Base-by-base conservation (phyloP, 2,329 filamentous ascomycete genomes). In the Coleophoma eucalyptorum region DNA sequence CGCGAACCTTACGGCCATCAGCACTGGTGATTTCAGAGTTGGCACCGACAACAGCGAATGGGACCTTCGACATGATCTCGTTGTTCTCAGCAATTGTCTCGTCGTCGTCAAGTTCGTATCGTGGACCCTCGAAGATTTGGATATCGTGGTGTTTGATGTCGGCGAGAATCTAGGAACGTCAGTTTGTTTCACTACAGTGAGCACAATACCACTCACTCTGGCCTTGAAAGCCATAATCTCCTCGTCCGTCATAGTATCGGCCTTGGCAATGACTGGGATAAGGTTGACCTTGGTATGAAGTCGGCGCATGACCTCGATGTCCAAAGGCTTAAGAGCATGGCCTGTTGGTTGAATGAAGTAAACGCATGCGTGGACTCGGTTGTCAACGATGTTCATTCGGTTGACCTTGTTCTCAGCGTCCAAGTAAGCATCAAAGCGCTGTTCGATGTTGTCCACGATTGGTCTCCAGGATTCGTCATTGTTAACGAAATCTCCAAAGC, bases 351-450 rank as follows among this genome's bases (percentile, higher is more conserved):
- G 93, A 65, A 99, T 97, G 79, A 99, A 99, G 84, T 97, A 99
- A 57, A 99, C 94, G 66, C 95, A 97, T 50, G 94, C 94, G 67
- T 99, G 94, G 58, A 99, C 95, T 65, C 94, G 89, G 81, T 97
- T 99, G 77, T 99, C 94, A 57, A 99, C 88, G 72, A 97, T 97
- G 82, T 99, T 99, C 86, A 97, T 96, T 66, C 94, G 90, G 81
- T 99, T 99, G 71, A 99, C 91, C 84, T 97, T 99, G 85, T 99
- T 99, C 83, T 99, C 94, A 43, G 94, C 93, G 74, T 99, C 94
- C 53, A 99, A 81, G 73, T 97, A 99, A 49, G 94, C 92, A 73
- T 99, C 94, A 68, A 94, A 99, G 62, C 94, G 89, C 81, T 96
- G 91, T 80, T 99, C 94, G 66, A 99, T 97, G 80, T 97, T 97